Conservation (phyloP, 2,329 filamentous ascomycete genomes). For the Cordyceps farinosa region DNA sequence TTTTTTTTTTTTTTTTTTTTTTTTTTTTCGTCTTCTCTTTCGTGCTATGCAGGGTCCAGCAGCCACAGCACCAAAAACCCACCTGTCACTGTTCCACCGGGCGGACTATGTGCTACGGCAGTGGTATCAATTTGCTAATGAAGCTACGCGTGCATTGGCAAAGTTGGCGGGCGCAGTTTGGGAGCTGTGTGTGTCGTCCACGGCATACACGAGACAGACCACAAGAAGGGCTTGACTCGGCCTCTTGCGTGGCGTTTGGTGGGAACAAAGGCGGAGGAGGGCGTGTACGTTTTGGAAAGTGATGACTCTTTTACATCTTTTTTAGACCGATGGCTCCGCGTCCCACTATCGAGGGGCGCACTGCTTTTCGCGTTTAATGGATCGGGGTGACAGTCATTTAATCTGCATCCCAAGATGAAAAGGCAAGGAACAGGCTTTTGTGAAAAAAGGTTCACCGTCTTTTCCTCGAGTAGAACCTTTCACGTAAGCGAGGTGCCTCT, state of each 20-base stretch:
- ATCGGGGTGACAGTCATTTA: background rate
- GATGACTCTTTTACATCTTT: background rate
- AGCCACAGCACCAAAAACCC: background rate
- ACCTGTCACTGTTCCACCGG: conserved; percentile 4
- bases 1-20: background rate
- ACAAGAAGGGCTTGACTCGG: conserved; percentile 5
- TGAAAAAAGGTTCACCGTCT: background rate
- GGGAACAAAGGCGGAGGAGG: conserved; percentile 6
- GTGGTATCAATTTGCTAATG: conserved; percentile 6
- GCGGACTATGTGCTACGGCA: background rate
- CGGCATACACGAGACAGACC: conserved; percentile 1
- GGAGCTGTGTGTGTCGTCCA: background rate
- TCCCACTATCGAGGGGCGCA: background rate
- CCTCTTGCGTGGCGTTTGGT: background rate
- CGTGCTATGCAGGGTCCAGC: conserved; percentile 4
- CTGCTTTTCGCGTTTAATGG: background rate
- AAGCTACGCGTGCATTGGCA: background rate
- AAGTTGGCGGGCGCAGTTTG: background rate
- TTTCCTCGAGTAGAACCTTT: background rate
- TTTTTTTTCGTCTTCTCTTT: background rate
- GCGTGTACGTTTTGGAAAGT: conserved; percentile 5
- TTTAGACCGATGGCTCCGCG: background rate
- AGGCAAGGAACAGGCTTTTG: background rate
- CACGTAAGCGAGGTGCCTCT: background rate
- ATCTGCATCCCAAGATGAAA: background rate